A percentile compares a stretch with the other conserved stretches of the same genome.
Conservation (phyloP, 768 basidiomycete genomes). For the Porpolomopsis calyptriformis region DNA sequence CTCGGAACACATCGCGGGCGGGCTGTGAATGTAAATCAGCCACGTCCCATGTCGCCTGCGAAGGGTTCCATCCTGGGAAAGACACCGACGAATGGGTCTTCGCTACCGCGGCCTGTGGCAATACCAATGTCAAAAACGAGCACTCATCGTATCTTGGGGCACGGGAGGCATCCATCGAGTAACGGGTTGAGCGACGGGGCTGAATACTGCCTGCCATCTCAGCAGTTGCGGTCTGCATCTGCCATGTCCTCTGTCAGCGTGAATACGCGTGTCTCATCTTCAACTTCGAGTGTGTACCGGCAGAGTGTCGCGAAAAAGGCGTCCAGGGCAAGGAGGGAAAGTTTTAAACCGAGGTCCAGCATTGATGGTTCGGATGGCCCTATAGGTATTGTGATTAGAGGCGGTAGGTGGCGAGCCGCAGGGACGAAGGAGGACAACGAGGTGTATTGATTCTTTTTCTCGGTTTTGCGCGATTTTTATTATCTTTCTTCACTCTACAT, state of each 20-base stretch:
- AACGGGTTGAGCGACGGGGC: slow-evolving; percentile 14
- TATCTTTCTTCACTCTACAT: neutral
- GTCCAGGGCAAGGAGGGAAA: slow-evolving; percentile 53
- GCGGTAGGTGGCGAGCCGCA: slow-evolving; percentile 16
- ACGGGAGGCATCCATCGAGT: slow-evolving; percentile 37
- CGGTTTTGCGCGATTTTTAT: neutral
- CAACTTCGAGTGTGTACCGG: slow-evolving; percentile 9
- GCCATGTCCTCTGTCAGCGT: slow-evolving; percentile 5
- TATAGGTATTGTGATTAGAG: slow-evolving; percentile 17
- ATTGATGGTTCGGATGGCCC: slow-evolving; percentile 30
- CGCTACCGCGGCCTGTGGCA: slow-evolving; percentile 31
- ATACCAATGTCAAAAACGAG: slow-evolving; percentile 43
- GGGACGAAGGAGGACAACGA: slow-evolving; percentile 43
- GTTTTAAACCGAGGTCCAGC: slow-evolving; percentile 76
- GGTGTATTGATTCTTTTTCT: slow-evolving; percentile 9
- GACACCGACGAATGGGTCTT: slow-evolving; percentile 16
- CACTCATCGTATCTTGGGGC: slow-evolving; percentile 46
- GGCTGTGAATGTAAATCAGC: slow-evolving; percentile 5
- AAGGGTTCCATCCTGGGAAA: slow-evolving; percentile 35
- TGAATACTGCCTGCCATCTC: slow-evolving; percentile 17
- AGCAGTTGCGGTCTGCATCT: slow-evolving; percentile 7
- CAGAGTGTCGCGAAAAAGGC: slow-evolving; percentile 34
- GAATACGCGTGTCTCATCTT: neutral
- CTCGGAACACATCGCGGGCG: slow-evolving; percentile 31
- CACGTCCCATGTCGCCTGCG: slow-evolving; percentile 34